A percentile compares a stretch with the other conserved stretches of the same genome.
Conservation (phyloP, 2,329 filamentous ascomycete genomes). For the Pseudofabraea citricarpa region DNA sequence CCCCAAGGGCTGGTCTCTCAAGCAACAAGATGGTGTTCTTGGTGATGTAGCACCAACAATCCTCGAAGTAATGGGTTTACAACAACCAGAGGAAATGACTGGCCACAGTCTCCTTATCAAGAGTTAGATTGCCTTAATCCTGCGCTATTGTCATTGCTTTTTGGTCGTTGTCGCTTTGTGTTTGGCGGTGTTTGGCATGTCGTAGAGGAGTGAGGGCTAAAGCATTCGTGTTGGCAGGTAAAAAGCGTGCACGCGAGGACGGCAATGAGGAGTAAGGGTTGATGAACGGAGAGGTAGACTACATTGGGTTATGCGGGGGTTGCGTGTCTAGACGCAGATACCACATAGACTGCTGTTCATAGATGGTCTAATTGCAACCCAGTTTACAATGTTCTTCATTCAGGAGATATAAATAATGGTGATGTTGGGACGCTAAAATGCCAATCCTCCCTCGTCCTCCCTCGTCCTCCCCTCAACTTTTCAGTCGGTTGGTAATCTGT, state of each 20-base stretch:
- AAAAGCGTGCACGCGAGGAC: conserved; percentile 25
- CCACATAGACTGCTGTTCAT: too few species aligned
- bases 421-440: too few species aligned
- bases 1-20: conserved; percentile 80
- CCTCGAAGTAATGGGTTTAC: conserved; percentile 83
- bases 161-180: conserved; percentile 1
- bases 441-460: too few species aligned
- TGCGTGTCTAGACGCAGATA: too few species aligned
- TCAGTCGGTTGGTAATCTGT: too few species aligned
- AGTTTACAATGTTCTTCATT: too few species aligned
- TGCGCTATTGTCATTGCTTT: conserved; percentile 7
- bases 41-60: conserved; percentile 97
- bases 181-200: background rate
- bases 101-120: conserved; percentile 80
- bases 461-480: too few species aligned
- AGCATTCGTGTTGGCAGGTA: conserved; percentile 17
- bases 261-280: too few species aligned
- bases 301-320: too few species aligned
- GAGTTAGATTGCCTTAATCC: conserved; percentile 31
- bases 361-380: too few species aligned
- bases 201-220: conserved; percentile 11
- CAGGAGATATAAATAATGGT: too few species aligned
- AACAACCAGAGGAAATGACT: conserved; percentile 89
- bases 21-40: conserved; percentile 75
- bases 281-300: background rate